Base-by-base conservation (phyloP, 352 stramenopile genomes). In the Aphanomyces euteiches region DNA sequence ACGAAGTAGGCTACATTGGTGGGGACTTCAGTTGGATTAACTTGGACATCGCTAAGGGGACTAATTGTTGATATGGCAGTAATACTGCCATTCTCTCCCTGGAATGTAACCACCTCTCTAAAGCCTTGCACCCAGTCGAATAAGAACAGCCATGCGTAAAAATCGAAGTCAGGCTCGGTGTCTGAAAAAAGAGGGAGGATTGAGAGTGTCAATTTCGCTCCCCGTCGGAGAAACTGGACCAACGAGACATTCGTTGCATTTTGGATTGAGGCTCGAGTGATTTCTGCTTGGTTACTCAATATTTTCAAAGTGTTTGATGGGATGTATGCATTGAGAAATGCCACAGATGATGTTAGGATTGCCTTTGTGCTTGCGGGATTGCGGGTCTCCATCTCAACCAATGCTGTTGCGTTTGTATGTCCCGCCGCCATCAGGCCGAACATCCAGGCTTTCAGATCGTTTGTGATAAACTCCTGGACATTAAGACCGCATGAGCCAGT, bases 1-100 rank as follows among this genome's bases (percentile, higher is more conserved):
- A 56, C 5, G 47, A 63, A 61, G 47, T 70, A 61, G 4, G 64
- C 64, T 3, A 70, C 64, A 21, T 70, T 70, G n/a, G 43, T 15
- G 5, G 64, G 64, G n/a, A 70, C 45, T 61, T 70, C 64, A 15
- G 61, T 45, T 17, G 64, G 54, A 36, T 70, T 70, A 10, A 63
- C 34, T 17, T 47, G 5, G 7, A 34, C 17, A 13, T 61, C 15
- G 10, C 39, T 17, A 13, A 13, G 21, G 15, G 19, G 39, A n/a
- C 28, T 39, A 19, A 37, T 37, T n/a, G 8, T 61, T 5, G 64
- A 56, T 41, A 70, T 34, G 17, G 56, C 4, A 6, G 47, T 70
- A 8, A 70, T 7, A 6, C 5, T 70, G 6, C 47, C 54, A 4
- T 7, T 70, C 47, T 70, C 64, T 10, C 64, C 64, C 41, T 60